Evolutionary conservation across 2,329 filamentous ascomycete species (phyloP).

Genomic region (Hypoxylon sp.): DNA sequence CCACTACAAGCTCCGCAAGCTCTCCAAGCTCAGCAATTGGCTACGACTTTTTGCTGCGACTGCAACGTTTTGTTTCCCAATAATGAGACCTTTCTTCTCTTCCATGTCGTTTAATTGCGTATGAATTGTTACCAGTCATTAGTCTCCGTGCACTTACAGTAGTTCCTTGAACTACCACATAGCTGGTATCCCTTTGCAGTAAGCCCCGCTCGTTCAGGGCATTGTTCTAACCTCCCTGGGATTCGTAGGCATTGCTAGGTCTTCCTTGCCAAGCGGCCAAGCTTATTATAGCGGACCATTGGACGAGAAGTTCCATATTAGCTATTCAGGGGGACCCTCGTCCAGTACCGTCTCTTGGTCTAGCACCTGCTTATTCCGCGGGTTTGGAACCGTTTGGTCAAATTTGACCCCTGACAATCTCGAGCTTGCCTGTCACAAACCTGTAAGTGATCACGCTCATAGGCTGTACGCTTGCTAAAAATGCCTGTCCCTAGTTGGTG

Average conservation of each 20-base stretch:
- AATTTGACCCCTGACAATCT: conserved; percentile 46
- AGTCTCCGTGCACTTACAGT: conserved; percentile 19
- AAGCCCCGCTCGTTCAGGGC: conserved; percentile 29
- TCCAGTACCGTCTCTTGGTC: conserved; percentile 36
- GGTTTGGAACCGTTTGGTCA: conserved; percentile 45
- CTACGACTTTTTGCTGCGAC: conserved; percentile 10
- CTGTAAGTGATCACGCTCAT: conserved; percentile 26
- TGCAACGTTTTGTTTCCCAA: conserved; percentile 26
- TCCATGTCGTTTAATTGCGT: conserved; percentile 24
- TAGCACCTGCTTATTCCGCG: conserved; percentile 46
- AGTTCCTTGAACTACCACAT: conserved; percentile 28
- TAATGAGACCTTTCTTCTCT: conserved; percentile 26
- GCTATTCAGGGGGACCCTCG: conserved; percentile 40
- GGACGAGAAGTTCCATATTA: conserved; percentile 40
- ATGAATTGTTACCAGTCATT: conserved; percentile 9
- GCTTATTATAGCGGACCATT: conserved; percentile 33
- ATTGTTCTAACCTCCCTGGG: conserved; percentile 36
- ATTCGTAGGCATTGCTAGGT: conserved; percentile 17
- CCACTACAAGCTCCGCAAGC: conserved; percentile 15
- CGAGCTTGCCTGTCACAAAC: conserved; percentile 26
- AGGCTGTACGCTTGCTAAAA: conserved; percentile 20
- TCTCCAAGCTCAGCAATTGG: conserved; percentile 13
- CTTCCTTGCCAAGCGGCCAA: conserved; percentile 37
- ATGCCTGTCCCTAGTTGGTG: conserved; percentile 35
- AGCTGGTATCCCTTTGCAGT: conserved; percentile 39